A percentile compares a stretch with the other conserved stretches of the same genome.
Evolutionary conservation across 106 monocot species (phyloP).

Genomic region (Iris macrosiphon): DNA sequence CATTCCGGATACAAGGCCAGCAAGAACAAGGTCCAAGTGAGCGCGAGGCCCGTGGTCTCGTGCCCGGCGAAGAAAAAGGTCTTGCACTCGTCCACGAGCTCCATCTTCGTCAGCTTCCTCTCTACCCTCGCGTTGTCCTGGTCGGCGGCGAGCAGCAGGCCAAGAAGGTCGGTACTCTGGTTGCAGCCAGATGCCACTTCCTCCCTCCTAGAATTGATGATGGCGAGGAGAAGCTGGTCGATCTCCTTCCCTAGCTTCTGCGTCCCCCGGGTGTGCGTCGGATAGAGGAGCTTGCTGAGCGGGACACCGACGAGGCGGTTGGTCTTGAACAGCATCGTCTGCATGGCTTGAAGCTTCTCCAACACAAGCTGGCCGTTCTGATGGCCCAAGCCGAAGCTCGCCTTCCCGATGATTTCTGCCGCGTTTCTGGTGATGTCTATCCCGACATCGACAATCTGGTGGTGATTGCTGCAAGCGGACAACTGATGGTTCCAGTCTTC

Average conservation of each 20-base stretch:
- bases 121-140: neutral
- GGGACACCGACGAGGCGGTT: conserved; percentile 74
- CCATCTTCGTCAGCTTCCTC: conserved; percentile 43
- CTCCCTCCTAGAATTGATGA: conserved; percentile 21
- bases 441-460: conserved; percentile 65
- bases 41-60: conserved; percentile 61
- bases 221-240: conserved; percentile 45
- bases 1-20: conserved; percentile 59
- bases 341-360: conserved; percentile 48
- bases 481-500: conserved; percentile 27
- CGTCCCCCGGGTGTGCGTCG: conserved; percentile 18
- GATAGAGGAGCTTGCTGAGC: conserved; percentile 25
- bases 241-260: conserved; percentile 63
- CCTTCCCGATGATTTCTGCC: conserved; percentile 67
- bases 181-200: neutral
- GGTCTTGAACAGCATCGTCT: conserved; percentile 42
- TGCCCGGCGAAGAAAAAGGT: conserved; percentile 85
- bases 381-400: conserved; percentile 52
- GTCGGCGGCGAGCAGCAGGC: conserved; percentile 41
- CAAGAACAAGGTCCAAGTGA: conserved; percentile 64
- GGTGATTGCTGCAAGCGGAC: conserved; percentile 13
- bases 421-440: conserved; percentile 38
- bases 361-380: conserved; percentile 34
- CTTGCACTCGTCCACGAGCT: conserved; percentile 88
- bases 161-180: conserved; percentile 29